Conservation (phyloP, 169 alveolate genomes). For the Plasmodium malariae region DNA sequence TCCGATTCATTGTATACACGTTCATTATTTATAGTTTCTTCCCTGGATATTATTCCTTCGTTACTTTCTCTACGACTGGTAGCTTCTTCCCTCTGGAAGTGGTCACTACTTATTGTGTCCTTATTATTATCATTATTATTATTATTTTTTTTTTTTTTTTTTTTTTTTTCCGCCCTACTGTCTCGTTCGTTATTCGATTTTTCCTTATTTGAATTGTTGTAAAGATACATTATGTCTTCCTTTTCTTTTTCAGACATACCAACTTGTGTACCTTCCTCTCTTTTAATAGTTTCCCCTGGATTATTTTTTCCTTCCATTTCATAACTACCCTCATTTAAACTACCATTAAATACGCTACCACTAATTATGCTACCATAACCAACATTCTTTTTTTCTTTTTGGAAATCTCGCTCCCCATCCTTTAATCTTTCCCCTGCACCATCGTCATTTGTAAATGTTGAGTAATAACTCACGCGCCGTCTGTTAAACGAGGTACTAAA, state of each 20-base stretch:
- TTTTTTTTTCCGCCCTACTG: no score
- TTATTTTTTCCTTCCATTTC: no score
- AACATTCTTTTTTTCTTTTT: background rate
- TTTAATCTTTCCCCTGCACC: background rate
- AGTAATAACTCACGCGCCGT: background rate
- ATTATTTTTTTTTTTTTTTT: slow-evolving; percentile 1
- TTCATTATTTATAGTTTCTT: background rate
- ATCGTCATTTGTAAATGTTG: background rate
- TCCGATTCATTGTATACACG: background rate
- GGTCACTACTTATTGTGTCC: no score
- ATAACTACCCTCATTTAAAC: no score
- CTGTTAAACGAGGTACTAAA: background rate
- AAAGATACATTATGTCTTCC: no score
- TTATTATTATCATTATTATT: background rate
- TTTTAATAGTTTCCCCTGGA: no score
- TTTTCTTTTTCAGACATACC: no score
- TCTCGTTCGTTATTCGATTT: no score
- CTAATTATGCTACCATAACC: no score
- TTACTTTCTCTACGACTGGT: background rate
- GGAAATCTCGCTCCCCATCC: background rate
- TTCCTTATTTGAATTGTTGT: no score
- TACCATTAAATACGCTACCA: no score
- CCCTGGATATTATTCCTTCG: background rate
- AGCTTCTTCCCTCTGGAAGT: background rate
- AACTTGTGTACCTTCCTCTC: no score